Conservation (phyloP, 495 filamentous ascomycete genomes). For the Barbatosphaeria neglecta region DNA sequence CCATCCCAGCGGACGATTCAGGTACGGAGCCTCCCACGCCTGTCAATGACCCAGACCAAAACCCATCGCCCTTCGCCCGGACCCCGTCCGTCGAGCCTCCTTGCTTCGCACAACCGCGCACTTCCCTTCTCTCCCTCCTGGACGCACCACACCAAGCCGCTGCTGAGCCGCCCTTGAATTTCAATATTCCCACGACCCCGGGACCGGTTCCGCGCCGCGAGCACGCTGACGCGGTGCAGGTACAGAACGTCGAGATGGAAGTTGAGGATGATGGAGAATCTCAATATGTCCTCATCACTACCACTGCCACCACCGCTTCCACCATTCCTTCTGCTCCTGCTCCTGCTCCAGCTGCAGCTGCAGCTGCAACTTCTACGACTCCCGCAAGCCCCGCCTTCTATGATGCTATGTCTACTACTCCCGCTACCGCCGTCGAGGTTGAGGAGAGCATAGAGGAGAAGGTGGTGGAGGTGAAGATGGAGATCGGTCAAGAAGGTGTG, state of each 20-base stretch:
- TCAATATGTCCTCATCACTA: neutral
- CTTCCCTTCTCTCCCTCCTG: slow-evolving; percentile 44
- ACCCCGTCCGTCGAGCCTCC: slow-evolving; percentile 43
- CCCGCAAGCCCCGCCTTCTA: no score
- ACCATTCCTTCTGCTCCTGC: neutral
- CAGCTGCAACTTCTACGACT: neutral
- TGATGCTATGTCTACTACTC: no score
- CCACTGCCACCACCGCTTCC: neutral
- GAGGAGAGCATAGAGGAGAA: neutral
- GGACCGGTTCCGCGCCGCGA: slow-evolving; percentile 6
- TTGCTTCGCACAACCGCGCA: slow-evolving; percentile 31
- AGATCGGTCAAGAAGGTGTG: no score
- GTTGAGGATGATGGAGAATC: slow-evolving; percentile 1
- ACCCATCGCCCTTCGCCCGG: slow-evolving; percentile 19
- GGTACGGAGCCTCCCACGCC: slow-evolving; percentile 16
- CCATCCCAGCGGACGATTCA: slow-evolving; percentile 2
- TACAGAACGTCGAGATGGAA: slow-evolving; percentile 5
- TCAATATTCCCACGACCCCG: slow-evolving; percentile 25
- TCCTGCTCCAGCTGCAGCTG: neutral
- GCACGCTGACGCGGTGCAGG: neutral
- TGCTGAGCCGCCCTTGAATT: slow-evolving; percentile 9
- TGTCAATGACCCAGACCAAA: slow-evolving; percentile 4
- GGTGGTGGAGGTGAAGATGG: neutral
- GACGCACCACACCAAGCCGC: slow-evolving; percentile 31
- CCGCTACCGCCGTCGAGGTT: no score